These are phyloP conservation scores for Plasmodiophora brassicae DNA, from an alignment of 208 protist species.

Conservation along the genomic window DNA sequence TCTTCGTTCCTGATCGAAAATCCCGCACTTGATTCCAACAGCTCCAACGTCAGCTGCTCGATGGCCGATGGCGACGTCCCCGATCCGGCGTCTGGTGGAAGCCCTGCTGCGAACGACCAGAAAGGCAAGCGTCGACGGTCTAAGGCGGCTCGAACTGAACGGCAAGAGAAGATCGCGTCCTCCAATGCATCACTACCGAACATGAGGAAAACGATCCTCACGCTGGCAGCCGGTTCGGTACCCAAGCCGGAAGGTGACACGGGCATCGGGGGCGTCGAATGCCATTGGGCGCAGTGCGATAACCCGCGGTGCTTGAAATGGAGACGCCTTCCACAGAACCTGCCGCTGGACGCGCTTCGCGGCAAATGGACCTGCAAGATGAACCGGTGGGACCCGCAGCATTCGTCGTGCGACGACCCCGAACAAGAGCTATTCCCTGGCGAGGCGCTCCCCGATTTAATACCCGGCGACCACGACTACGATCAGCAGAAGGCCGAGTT, in stretches of 20 bases:
- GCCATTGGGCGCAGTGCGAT: background rate
- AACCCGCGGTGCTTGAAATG: constrained; percentile 18
- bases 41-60: background rate
- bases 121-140: background rate
- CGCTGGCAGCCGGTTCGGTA: background rate
- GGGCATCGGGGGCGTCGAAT: too few relatives aligned
- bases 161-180: background rate
- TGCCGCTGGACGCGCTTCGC: background rate
- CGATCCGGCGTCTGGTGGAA: background rate
- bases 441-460: background rate
- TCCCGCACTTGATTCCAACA: background rate
- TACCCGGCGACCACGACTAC: background rate
- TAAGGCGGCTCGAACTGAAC: background rate
- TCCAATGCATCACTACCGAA: background rate
- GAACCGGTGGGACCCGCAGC: constrained; percentile 11
- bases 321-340: background rate
- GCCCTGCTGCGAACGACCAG: background rate
- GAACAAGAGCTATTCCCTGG: background rate
- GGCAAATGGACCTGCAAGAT: background rate
- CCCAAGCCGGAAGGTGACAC: background rate
- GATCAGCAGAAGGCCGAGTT: background rate
- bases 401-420: background rate
- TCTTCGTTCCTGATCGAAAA: background rate
- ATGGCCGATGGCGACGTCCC: background rate
- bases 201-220: background rate